phyloP scores from a whole-genome alignment of 2,329 filamentous ascomycete genomes.

The Fusarium sp. region DNA sequence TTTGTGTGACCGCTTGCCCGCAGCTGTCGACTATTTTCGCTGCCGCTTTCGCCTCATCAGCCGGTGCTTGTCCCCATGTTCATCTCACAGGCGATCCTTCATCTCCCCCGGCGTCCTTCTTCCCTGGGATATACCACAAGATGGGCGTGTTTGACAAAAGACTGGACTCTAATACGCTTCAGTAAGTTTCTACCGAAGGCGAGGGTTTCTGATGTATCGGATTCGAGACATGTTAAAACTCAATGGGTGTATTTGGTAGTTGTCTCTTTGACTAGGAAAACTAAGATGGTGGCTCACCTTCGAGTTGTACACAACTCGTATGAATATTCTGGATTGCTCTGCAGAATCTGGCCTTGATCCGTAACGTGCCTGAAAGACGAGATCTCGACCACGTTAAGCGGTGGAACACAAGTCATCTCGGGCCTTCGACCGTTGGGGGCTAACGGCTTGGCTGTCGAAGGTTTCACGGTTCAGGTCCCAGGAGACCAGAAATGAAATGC shows the following conservation, averaged over 20 bases:
- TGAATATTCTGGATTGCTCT: constrained; percentile 5
- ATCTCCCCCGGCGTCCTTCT: constrained; percentile 13
- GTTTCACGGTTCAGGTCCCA: constrained; percentile 13
- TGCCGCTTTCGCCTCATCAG: constrained; percentile 20
- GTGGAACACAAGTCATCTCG: constrained; percentile 15
- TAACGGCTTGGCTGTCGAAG: constrained; percentile 18
- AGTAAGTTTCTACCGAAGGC: constrained; percentile 19
- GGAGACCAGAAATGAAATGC: constrained; percentile 10
- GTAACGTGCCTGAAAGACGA: constrained; percentile 7
- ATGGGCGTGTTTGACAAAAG: constrained; percentile 13
- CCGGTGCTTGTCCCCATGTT: constrained; percentile 21
- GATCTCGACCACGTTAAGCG: constrained; percentile 19
- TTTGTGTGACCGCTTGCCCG: constrained; percentile 25
- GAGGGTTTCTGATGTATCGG: neutral
- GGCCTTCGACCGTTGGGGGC: constrained; percentile 23
- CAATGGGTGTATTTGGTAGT: neutral
- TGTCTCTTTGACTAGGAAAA: neutral
- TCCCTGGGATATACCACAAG: constrained; percentile 14
- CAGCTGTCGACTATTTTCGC: constrained; percentile 7
- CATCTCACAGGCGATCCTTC: constrained; percentile 29
- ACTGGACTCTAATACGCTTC: constrained; percentile 13
- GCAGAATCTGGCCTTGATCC: constrained; percentile 25
- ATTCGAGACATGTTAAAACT: constrained; percentile 8
- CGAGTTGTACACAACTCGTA: constrained; percentile 3
- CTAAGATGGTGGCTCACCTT: neutral